These are phyloP conservation scores for Penicillium frequentans DNA, from an alignment of 2,329 filamentous ascomycete genomes.

Conservation along the genomic window DNA sequence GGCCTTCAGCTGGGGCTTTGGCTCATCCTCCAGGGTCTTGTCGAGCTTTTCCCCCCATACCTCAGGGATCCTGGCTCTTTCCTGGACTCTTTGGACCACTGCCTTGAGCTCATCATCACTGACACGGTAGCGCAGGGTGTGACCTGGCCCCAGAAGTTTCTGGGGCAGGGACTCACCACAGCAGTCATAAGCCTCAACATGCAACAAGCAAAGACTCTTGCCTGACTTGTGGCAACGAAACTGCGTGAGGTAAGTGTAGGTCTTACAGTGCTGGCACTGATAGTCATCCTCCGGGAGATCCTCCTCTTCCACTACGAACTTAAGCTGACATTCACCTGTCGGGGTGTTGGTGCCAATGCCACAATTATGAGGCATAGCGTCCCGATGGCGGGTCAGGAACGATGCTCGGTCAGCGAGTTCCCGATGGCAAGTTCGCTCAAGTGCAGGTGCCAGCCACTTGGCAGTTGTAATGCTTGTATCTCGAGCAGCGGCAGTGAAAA, in stretches of 20 bases:
- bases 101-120: constrained; percentile 67
- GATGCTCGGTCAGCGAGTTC: constrained; percentile 68
- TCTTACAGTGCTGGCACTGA: constrained; percentile 88
- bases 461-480: constrained; percentile 83
- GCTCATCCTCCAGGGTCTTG: constrained; percentile 77
- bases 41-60: constrained; percentile 89
- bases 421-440: constrained; percentile 73
- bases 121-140: constrained; percentile 75
- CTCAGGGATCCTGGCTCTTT: constrained; percentile 84
- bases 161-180: constrained; percentile 68
- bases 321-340: constrained; percentile 55
- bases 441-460: constrained; percentile 88
- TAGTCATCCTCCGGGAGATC: constrained; percentile 89
- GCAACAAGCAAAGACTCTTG: constrained; percentile 78
- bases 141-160: constrained; percentile 68
- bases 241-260: constrained; percentile 85
- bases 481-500: constrained; percentile 84
- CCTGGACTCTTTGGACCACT: constrained; percentile 72
- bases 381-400: constrained; percentile 67
- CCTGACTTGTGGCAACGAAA: constrained; percentile 81
- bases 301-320: constrained; percentile 66
- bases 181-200: constrained; percentile 78
- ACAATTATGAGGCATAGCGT: constrained; percentile 56
- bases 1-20: constrained; percentile 80
- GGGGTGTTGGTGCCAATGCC: constrained; percentile 49